Evolutionary conservation across 2,329 filamentous ascomycete species (phyloP).

Genomic region (Microdochium bolleyi): DNA sequence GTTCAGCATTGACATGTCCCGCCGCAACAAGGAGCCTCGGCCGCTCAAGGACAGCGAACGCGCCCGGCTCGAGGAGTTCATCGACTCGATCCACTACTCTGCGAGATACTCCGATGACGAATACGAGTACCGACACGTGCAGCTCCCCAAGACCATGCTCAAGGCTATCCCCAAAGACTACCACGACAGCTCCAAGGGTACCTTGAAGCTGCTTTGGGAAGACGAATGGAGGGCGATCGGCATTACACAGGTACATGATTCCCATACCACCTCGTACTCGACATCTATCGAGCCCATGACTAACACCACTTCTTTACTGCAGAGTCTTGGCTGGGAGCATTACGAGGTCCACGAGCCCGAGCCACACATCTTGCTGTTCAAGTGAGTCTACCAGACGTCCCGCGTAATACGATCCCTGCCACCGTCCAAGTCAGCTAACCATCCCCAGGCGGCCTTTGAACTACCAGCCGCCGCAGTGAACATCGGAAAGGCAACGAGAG

Average conservation of each 20-base stretch:
- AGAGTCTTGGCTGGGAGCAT: conserved; percentile 99
- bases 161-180: conserved; percentile 95
- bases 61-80: conserved; percentile 79
- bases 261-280: not conserved
- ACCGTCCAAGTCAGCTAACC: not conserved
- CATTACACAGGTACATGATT: conserved; percentile 91
- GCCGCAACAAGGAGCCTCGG: conserved; percentile 82
- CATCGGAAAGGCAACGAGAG: conserved; percentile 3
- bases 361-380: conserved; percentile 96
- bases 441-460: conserved; percentile 67
- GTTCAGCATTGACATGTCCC: conserved; percentile 67
- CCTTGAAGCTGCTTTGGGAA: conserved; percentile 93
- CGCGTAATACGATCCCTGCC: not conserved
- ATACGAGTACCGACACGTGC: conserved; percentile 96
- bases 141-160: conserved; percentile 96
- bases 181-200: conserved; percentile 82
- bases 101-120: conserved; percentile 89
- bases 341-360: conserved; percentile 99
- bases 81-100: conserved; percentile 93
- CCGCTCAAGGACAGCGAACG: conserved; percentile 75
- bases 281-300: not conserved
- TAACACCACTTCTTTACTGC: conserved; percentile 5
- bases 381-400: conserved; percentile 52
- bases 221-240: conserved; percentile 96
- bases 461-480: conserved; percentile 64